Conservation (phyloP, 2,329 filamentous ascomycete genomes). For the Colletotrichum sp. region DNA sequence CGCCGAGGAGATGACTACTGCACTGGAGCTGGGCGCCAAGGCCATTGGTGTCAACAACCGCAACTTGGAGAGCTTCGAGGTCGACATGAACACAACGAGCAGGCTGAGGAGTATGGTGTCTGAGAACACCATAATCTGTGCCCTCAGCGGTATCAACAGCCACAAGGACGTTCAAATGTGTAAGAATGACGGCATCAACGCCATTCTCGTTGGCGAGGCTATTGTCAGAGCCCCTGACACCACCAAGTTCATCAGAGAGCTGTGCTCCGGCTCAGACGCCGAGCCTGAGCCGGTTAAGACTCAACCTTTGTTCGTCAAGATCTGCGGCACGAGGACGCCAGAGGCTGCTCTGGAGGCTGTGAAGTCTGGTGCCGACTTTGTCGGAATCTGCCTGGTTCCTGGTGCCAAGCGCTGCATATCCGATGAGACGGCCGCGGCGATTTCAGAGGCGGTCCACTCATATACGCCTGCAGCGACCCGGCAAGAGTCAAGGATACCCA, state of each 20-base stretch:
- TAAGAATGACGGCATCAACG: constrained; percentile 87
- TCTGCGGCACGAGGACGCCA: constrained; percentile 86
- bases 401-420: constrained; percentile 81
- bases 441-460: constrained; percentile 79
- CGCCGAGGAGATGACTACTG: constrained; percentile 87
- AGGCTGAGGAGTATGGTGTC: constrained; percentile 87
- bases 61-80: constrained; percentile 94
- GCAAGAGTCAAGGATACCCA: constrained; percentile 32
- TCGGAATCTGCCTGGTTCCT: constrained; percentile 91
- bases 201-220: constrained; percentile 92
- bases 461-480: constrained; percentile 54
- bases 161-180: constrained; percentile 89
- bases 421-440: constrained; percentile 78
- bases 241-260: constrained; percentile 79
- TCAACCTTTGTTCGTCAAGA: constrained; percentile 78
- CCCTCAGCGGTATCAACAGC: constrained; percentile 90
- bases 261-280: constrained; percentile 68
- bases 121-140: constrained; percentile 86
- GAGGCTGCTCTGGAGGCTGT: constrained; percentile 83
- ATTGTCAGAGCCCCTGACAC: constrained; percentile 92
- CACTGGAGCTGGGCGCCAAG: constrained; percentile 84
- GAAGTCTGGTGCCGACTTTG: constrained; percentile 85
- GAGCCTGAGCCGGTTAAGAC: constrained; percentile 37
- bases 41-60: constrained; percentile 98
- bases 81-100: constrained; percentile 91